These are phyloP conservation scores for Globisporangium paddicum DNA, from an alignment of 352 stramenopile species.

Conservation along the genomic window DNA sequence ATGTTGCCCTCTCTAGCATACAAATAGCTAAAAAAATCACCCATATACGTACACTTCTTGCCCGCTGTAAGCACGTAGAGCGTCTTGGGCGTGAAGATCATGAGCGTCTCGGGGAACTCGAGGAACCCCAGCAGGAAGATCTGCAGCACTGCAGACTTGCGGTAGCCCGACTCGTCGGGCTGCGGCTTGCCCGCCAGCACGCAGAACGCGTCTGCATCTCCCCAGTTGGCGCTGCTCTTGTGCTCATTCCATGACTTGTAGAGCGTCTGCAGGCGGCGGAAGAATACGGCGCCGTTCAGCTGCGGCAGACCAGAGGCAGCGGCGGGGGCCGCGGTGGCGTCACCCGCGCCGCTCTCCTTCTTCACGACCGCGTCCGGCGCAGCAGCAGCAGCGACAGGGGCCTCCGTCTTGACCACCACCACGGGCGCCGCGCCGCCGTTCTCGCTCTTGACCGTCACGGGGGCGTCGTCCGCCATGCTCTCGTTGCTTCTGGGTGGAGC, in stretches of 20 bases:
- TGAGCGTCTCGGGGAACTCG: constrained; percentile 91
- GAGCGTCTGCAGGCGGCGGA: constrained; percentile 70
- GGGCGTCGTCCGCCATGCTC: constrained; percentile 25
- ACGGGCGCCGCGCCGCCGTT: neutral
- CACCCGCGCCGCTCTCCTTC: constrained; percentile 18
- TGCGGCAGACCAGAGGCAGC: constrained; percentile 22
- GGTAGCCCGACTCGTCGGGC: constrained; percentile 83
- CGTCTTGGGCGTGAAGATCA: constrained; percentile 84
- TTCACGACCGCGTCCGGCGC: constrained; percentile 21
- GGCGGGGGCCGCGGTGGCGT: neutral
- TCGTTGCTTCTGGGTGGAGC: neutral
- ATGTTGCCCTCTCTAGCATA: neutral
- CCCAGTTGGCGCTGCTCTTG: constrained; percentile 47
- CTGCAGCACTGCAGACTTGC: constrained; percentile 87
- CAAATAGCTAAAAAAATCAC: constrained; percentile 1
- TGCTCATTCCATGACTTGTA: constrained; percentile 66
- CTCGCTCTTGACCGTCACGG: constrained; percentile 16
- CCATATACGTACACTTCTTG: constrained; percentile 70
- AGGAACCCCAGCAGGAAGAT: constrained; percentile 90
- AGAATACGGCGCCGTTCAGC: constrained; percentile 71
- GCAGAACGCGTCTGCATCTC: constrained; percentile 68
- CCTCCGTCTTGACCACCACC: constrained; percentile 30
- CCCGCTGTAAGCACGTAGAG: constrained; percentile 85
- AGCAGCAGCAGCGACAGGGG: neutral
- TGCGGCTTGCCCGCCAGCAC: constrained; percentile 78